Evolutionary conservation across 2,329 filamentous ascomycete genomes (phyloP).

Genomic region (Cadophora luteo-olivacea): DNA sequence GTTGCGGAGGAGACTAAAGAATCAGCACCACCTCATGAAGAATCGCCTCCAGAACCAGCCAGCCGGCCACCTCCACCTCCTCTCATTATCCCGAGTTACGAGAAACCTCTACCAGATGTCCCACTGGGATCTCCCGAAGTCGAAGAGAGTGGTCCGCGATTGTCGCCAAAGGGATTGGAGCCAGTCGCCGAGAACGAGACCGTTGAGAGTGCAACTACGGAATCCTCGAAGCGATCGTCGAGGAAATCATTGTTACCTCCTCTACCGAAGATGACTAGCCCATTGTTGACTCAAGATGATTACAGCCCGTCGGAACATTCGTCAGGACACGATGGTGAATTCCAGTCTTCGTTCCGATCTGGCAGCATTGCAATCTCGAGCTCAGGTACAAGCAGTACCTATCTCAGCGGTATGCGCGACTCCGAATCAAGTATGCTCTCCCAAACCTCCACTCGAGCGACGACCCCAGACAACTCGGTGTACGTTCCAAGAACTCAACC

Average conservation of each 20-base stretch:
- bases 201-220: constrained; percentile 44
- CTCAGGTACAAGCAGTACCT: constrained; percentile 79
- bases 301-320: constrained; percentile 55
- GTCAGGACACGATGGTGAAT: constrained; percentile 56
- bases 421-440: constrained; percentile 84
- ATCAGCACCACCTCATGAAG: constrained; percentile 19
- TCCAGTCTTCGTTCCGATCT: constrained; percentile 59
- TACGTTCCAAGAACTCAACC: constrained; percentile 54
- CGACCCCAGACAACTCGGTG: constrained; percentile 72
- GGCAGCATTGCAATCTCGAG: constrained; percentile 79
- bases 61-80: constrained; percentile 53
- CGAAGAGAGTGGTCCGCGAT: constrained; percentile 22
- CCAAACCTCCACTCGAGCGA: constrained; percentile 84
- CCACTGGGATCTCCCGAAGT: constrained; percentile 51
- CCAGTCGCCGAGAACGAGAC: constrained; percentile 32
- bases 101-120: constrained; percentile 73
- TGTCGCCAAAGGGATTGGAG: constrained; percentile 27
- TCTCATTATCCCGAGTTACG: constrained; percentile 55
- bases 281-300: constrained; percentile 54
- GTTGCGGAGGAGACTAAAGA: constrained; percentile 32
- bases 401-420: constrained; percentile 73
- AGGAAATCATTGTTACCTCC: constrained; percentile 60
- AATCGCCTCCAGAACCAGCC: constrained; percentile 42
- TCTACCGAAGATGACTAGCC: constrained; percentile 63
- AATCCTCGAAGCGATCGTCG: constrained; percentile 48